Percentiles rank a stretch among this genome's conserved stretches.
phyloP scores from a whole-genome alignment of 352 stramenopile genomes.

The Globisporangium spiculum region DNA sequence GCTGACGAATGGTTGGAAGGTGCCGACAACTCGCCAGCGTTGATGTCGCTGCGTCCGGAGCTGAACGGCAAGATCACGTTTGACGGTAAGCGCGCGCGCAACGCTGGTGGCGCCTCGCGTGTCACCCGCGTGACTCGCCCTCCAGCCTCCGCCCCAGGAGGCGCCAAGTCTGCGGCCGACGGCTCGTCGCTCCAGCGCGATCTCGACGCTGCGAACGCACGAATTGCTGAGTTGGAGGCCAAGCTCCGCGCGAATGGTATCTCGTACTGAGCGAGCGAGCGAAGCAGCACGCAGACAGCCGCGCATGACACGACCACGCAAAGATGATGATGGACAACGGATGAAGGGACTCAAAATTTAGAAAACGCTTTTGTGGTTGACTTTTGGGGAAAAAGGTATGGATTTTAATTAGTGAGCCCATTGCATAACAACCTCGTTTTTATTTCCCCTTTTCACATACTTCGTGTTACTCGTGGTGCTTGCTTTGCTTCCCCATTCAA shows the following conservation, averaged over 20 bases:
- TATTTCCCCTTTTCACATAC: not conserved
- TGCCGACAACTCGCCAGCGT: slow-evolving; percentile 90
- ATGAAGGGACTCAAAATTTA: slow-evolving; percentile 19
- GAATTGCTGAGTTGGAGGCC: slow-evolving; percentile 83
- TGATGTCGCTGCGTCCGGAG: slow-evolving; percentile 93
- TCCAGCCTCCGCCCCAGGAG: slow-evolving; percentile 19
- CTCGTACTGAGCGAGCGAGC: slow-evolving; percentile 54
- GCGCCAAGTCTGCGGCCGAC: slow-evolving; percentile 20
- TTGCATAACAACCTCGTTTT: slow-evolving; percentile 20
- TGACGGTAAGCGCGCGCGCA: slow-evolving; percentile 73
- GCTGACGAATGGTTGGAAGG: slow-evolving; percentile 96
- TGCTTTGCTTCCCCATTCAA: not conserved
- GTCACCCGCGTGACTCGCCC: slow-evolving; percentile 41
- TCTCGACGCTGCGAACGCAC: slow-evolving; percentile 73
- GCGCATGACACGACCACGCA: not conserved
- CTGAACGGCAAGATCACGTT: slow-evolving; percentile 84
- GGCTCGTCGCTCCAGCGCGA: slow-evolving; percentile 66
- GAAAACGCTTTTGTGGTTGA: slow-evolving; percentile 20
- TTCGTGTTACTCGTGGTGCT: not conserved
- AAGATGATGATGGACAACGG: not conserved
- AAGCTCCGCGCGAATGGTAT: slow-evolving; percentile 55
- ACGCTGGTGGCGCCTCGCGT: slow-evolving; percentile 27
- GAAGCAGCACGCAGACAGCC: not conserved
- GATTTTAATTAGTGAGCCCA: slow-evolving; percentile 22
- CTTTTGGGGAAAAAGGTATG: slow-evolving; percentile 19